Conservation (phyloP, 768 basidiomycete genomes). For the Suillus subaureus region DNA sequence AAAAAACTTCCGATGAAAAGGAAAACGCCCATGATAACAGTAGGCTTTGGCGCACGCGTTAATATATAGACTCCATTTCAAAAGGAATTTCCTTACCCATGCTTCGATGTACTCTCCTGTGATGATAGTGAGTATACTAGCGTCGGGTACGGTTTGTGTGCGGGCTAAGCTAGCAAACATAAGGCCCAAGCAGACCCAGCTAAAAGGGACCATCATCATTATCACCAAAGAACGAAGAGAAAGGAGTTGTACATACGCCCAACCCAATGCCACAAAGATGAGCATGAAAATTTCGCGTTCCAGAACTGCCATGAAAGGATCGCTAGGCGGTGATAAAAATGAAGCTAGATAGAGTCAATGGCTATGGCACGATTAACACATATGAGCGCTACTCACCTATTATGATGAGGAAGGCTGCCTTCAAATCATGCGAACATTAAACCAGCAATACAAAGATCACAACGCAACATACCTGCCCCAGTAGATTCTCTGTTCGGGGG, state of each 20-base stretch:
- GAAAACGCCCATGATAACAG: constrained; percentile 61
- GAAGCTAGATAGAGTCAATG: constrained; percentile 42
- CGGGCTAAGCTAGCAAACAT: constrained; percentile 62
- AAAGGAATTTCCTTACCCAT: constrained; percentile 29
- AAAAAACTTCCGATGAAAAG: constrained; percentile 60
- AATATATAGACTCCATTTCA: neutral
- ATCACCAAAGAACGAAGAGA: neutral
- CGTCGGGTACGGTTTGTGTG: constrained; percentile 40
- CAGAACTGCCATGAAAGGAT: constrained; percentile 67
- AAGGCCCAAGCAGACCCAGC: constrained; percentile 70
- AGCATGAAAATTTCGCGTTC: constrained; percentile 66
- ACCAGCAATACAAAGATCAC: neutral
- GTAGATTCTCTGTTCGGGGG: constrained; percentile 43
- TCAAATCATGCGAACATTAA: constrained; percentile 7
- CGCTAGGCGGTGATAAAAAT: constrained; percentile 66
- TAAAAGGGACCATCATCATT: constrained; percentile 27
- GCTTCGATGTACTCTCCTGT: constrained; percentile 61
- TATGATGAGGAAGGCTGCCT: constrained; percentile 69
- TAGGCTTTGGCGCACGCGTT: constrained; percentile 41
- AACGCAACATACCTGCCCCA: constrained; percentile 55
- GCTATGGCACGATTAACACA: neutral
- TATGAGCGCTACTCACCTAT: constrained; percentile 44
- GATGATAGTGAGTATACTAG: constrained; percentile 41
- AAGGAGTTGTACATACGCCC: constrained; percentile 54
- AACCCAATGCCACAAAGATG: constrained; percentile 47